phyloP scores from a whole-genome alignment of 441 rosid species.

The California macrophylla region DNA sequence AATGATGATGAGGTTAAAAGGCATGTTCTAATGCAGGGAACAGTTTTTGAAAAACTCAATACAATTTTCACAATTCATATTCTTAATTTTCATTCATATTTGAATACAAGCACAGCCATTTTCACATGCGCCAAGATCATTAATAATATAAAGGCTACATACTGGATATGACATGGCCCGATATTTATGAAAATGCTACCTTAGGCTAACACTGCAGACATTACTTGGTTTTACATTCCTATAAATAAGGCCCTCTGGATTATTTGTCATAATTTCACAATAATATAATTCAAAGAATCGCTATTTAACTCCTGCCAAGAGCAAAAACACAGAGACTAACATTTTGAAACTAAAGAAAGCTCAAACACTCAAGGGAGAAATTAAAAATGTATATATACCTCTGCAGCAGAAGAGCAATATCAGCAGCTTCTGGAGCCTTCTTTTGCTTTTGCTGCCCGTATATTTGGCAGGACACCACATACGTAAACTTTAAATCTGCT shows the following conservation, averaged over 20 bases:
- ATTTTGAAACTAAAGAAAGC: neutral
- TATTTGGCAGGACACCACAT: slow-evolving; percentile 92
- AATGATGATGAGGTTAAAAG: neutral
- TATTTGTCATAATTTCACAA: neutral
- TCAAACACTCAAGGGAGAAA: slow-evolving; percentile 13
- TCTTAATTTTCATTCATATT: neutral
- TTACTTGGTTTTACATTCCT: neutral
- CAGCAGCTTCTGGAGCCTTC: slow-evolving; percentile 85
- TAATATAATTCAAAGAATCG: neutral
- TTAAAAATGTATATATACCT: slow-evolving; percentile 29
- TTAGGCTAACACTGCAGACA: neutral
- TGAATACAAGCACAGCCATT: neutral
- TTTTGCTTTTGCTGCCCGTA: slow-evolving; percentile 97
- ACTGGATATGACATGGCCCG: neutral
- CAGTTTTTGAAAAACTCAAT: neutral
- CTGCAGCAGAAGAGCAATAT: slow-evolving; percentile 90
- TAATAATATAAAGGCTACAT: neutral
- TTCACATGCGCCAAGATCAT: neutral
- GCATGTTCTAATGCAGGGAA: neutral
- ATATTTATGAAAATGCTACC: neutral
- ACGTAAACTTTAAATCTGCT: slow-evolving; percentile 87
- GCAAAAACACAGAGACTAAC: neutral
- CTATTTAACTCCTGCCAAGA: neutral
- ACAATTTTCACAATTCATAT: neutral
- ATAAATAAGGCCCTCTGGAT: neutral